Conservation (phyloP, 495 filamentous ascomycete genomes). For the Hypoxylon fuscum region DNA sequence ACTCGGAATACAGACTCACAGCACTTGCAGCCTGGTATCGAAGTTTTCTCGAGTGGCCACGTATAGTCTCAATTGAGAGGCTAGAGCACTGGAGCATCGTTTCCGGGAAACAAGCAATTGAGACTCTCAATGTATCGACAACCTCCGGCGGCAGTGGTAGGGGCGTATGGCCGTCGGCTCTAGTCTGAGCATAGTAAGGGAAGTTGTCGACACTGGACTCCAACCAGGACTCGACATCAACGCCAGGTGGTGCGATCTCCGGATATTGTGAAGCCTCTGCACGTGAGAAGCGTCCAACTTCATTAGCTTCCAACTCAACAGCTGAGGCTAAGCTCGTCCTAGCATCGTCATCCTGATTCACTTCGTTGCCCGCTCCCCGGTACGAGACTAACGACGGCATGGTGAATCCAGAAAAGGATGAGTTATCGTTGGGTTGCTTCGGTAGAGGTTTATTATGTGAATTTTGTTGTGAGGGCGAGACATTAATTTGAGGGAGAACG, state of each 20-base stretch:
- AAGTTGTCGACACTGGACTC: conserved; percentile 40
- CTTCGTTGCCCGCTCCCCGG: not conserved
- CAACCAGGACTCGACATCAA: conserved; percentile 44
- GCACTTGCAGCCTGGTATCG: conserved; percentile 39
- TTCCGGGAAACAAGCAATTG: conserved; percentile 55
- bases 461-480: conserved; percentile 21
- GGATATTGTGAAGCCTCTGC: conserved; percentile 7
- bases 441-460: conserved; percentile 4
- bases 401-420: conserved; percentile 4
- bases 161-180: conserved; percentile 27
- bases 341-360: conserved; percentile 4
- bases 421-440: not conserved
- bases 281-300: not conserved
- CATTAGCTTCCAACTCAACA: not conserved
- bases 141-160: conserved; percentile 53
- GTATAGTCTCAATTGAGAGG: conserved; percentile 58
- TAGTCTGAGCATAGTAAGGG: conserved; percentile 34
- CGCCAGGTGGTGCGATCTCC: conserved; percentile 32
- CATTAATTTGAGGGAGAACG: conserved; percentile 32
- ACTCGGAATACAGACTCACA: conserved; percentile 30
- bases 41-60: conserved; percentile 54
- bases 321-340: conserved; percentile 7
- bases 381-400: conserved; percentile 3
- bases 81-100: conserved; percentile 57
- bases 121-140: conserved; percentile 52